Evolutionary conservation across 106 monocot genomes (phyloP), one percentile per base, ranked within the genome.

Genomic region (Iris macrosiphon): DNA sequence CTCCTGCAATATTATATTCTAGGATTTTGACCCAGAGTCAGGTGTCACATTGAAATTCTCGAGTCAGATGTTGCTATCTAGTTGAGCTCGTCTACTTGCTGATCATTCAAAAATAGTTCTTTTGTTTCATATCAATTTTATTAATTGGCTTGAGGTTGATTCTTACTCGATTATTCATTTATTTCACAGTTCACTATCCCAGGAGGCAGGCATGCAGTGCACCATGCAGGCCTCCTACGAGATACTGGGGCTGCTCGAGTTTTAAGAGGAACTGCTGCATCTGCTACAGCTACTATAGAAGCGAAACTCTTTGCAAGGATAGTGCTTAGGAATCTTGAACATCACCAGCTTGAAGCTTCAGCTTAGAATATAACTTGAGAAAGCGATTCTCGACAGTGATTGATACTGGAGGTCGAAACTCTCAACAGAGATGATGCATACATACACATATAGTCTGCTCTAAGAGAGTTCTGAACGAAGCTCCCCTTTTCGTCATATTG

Each of bases 171-270:
- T n/a, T n/a, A n/a, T n/a, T n/a, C n/a, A n/a, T n/a, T n/a, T n/a
- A n/a, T n/a, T n/a, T n/a, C n/a, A n/a, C 86, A 96, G 96, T 96
- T 96, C 59, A 87, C 90, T 0, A 72, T 96, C 22, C 96, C 90
- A 12, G 86, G 82, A 21, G 86, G 96, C 7, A 67, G 86, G 55
- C 96, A 96, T 71, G 86, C 96, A 0, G 59, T 67, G 43, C 90
- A 96, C 59, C 96, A 96, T 70, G 79, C 80, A 8, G 53, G 54
- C 15, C 82, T 96, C 30, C 28, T 96, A 57, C 79, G 83, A 50
- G 80, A 80, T 64, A 72, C 75, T 35, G 83, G 76, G 24, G 96
- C 79, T 14, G 72, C 74, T 22, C 75, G 90, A 17, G 70, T 80
- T 8, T 62, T 96, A 9, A 85, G 96, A 49, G 68, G 71, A 15